Percentiles rank a stretch among this genome's conserved stretches.
Evolutionary conservation across 306 rosid species (phyloP).

Genomic region (Oxytropis ochrocephala): DNA sequence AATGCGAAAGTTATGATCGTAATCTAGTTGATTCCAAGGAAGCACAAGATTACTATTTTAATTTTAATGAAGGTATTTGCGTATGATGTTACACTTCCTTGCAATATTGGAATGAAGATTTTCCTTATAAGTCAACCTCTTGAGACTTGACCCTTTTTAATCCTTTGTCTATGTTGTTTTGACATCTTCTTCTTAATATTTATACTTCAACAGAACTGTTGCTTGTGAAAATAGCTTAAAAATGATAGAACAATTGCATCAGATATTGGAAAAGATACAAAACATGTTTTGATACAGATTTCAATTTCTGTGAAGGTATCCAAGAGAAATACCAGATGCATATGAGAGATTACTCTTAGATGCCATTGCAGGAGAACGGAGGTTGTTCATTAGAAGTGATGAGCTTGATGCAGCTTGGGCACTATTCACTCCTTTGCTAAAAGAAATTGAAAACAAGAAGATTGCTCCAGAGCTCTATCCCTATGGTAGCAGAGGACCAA

Average conservation of each 20-base stretch:
- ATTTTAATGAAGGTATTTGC: background rate
- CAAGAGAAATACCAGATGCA: slow-evolving; percentile 87
- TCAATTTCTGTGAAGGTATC: slow-evolving; percentile 52
- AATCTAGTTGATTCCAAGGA: background rate
- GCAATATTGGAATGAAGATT: background rate
- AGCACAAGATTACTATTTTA: background rate
- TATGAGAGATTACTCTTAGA: slow-evolving; percentile 89
- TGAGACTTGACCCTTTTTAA: background rate
- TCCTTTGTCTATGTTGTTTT: background rate
- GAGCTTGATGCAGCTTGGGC: slow-evolving; percentile 97
- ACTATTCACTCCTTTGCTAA: slow-evolving; percentile 80
- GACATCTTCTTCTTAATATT: background rate
- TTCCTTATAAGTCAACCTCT: background rate
- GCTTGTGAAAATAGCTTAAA: background rate
- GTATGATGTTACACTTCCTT: background rate
- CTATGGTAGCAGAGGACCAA: slow-evolving; percentile 89
- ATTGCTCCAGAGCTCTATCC: slow-evolving; percentile 94
- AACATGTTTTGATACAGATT: background rate
- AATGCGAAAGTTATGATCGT: background rate
- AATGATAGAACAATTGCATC: background rate
- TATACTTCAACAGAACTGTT: background rate
- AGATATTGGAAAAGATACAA: background rate
- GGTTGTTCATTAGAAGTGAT: slow-evolving; percentile 91
- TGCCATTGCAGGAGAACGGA: slow-evolving; percentile 90
- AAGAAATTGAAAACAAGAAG: slow-evolving; percentile 80